Evolutionary conservation across 108 stramenopile species (phyloP).

Genomic region (Pseudonitzschia pungens): DNA sequence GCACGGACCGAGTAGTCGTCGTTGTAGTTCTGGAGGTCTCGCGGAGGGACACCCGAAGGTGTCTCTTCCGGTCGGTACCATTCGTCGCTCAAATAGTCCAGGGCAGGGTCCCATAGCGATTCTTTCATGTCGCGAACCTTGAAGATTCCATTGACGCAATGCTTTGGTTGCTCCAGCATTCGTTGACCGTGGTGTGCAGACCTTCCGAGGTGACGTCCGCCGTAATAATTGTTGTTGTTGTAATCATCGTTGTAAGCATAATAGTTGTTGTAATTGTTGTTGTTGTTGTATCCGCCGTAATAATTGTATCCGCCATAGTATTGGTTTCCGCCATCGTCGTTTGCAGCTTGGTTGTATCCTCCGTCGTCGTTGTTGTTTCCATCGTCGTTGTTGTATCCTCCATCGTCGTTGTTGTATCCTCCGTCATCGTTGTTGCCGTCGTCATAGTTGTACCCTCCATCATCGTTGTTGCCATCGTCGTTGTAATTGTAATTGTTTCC

Average conservation of each 20-base stretch:
- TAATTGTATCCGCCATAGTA: constrained; percentile 24
- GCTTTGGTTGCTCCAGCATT: constrained; percentile 40
- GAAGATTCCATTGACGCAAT: constrained; percentile 67
- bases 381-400: constrained; percentile 15
- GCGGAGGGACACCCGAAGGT: background rate
- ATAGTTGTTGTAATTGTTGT: constrained; percentile 7
- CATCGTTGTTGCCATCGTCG: constrained; percentile 5
- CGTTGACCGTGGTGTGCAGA: background rate
- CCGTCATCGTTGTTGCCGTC: constrained; percentile 13
- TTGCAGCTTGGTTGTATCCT: constrained; percentile 15
- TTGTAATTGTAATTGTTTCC: constrained; percentile 18
- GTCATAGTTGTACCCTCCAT: constrained; percentile 25
- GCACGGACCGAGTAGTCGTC: constrained; percentile 14
- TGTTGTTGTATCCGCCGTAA: constrained; percentile 19
- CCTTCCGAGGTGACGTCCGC: constrained; percentile 14
- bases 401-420: background rate
- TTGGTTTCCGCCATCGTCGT: constrained; percentile 11
- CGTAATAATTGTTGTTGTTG: constrained; percentile 22
- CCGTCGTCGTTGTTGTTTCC: constrained; percentile 21
- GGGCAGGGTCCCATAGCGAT: constrained; percentile 59
- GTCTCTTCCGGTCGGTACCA: constrained; percentile 36
- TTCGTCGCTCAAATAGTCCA: constrained; percentile 46
- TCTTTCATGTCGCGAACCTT: constrained; percentile 74
- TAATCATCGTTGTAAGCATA: background rate
- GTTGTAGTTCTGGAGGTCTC: constrained; percentile 13